Evolutionary conservation across 306 rosid genomes (phyloP).

Genomic region (Dryas drummondii): DNA sequence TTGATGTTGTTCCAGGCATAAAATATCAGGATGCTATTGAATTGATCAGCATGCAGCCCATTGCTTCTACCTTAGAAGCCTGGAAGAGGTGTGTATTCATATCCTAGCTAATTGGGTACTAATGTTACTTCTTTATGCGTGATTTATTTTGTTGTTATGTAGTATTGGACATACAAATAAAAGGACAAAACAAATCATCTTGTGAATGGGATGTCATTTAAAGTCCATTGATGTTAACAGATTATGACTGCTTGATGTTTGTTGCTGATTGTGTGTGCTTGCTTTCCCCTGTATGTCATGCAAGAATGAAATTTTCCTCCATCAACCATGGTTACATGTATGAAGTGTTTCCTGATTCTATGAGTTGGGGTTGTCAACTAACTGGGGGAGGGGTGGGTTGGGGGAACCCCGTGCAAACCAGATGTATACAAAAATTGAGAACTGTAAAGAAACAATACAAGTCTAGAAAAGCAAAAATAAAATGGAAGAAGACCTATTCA

Average conservation of each 20-base stretch:
- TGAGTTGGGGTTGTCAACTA: conserved; percentile 4
- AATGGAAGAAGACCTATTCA: background rate
- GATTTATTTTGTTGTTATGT: conserved; percentile 9
- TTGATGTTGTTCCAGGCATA: conserved; percentile 96
- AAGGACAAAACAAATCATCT: background rate
- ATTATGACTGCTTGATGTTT: background rate
- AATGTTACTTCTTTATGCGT: background rate
- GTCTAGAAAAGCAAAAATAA: no score
- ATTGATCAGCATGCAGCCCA: conserved; percentile 85
- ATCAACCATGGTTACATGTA: background rate
- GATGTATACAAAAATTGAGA: no score
- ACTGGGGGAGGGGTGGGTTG: no score
- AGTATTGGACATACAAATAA: conserved; percentile 1
- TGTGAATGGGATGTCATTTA: background rate
- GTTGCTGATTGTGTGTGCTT: conserved; percentile 2
- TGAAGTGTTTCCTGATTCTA: background rate
- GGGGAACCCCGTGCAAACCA: no score
- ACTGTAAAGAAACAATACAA: no score
- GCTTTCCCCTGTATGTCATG: background rate
- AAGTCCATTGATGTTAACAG: background rate
- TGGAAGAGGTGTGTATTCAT: conserved; percentile 65
- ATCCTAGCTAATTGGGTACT: conserved; percentile 5
- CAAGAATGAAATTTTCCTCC: background rate
- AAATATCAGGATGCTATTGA: conserved; percentile 87
- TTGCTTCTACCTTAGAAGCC: conserved; percentile 67